Base-by-base conservation (phyloP, 1,284 basidiomycete species). In the Sanghuangporus baumii region DNA sequence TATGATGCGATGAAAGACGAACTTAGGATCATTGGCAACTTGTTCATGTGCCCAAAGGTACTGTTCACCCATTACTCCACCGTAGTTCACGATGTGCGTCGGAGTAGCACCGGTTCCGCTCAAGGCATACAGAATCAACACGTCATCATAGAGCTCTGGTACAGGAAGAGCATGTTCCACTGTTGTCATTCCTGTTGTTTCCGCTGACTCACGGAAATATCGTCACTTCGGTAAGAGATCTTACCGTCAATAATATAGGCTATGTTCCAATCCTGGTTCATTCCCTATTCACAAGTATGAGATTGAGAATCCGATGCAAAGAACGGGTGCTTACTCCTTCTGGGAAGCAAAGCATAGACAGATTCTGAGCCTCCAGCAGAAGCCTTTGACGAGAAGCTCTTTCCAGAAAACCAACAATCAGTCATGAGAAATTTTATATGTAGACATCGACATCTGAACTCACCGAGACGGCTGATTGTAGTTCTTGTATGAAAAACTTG, bases 241-340 rank as follows among this genome's bases (percentile, higher is more conserved):
- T 75, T 66, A 83, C 87, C 88, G 67, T 89, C 88, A 26, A 87
- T 73, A 59, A 90, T 88, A 67, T 89, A 90, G 0, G 88, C 88
- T 67, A 84, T 72, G 67, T 89, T 86, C 88, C 88, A 90, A 66
- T 89, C 87, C 43, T 78, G 83, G 68, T 87, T 88, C 85, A 88
- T 88, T 7, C 88, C 88, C 80, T 81, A 47, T 18, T 18, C 43
- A 41, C 43, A 50, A 34, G 40, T 20, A 0, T 23, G 40, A 48
- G 23, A 11, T 12, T 38, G 38, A 7, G 6, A 41, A 6, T 7
- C 14, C 14, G 50, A 18, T 56, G 2, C 46, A 31, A 51, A 6
- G 6, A 23, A 8, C n/a, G 40, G 8, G 12, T 2, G 71, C 75
- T 51, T 58, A 80, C 79, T 20, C 88, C 88, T 72, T 90, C 88